These are phyloP conservation scores for Didymella segeticola DNA, from an alignment of 2,329 filamentous ascomycete species.

Conservation along the genomic window DNA sequence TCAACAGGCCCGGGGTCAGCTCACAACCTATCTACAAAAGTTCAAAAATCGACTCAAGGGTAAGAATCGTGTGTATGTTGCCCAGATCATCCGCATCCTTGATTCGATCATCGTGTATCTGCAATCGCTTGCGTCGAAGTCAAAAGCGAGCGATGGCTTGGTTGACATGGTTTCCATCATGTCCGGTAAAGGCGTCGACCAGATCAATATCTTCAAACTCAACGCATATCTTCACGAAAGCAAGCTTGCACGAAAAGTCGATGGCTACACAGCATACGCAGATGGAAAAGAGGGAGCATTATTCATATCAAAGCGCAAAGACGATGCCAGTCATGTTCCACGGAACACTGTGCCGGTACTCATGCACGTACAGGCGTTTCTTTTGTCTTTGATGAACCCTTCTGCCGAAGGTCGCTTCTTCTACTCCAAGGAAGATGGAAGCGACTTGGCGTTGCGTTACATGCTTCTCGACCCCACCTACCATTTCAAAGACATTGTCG, in stretches of 20 bases:
- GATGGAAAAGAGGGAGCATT: conserved; percentile 54
- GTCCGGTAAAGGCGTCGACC: conserved; percentile 84
- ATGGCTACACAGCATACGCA: conserved; percentile 77
- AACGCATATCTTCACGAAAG: conserved; percentile 88
- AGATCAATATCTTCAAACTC: conserved; percentile 92
- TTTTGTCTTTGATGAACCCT: conserved; percentile 85
- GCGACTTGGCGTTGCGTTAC: conserved; percentile 75
- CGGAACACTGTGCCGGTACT: conserved; percentile 59
- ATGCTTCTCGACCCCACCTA: conserved; percentile 89
- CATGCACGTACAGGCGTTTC: conserved; percentile 71
- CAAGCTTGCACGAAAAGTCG: conserved; percentile 91
- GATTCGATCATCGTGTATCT: conserved; percentile 78
- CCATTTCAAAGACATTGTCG: conserved; percentile 87
- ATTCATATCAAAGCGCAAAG: conserved; percentile 16
- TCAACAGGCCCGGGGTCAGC: conserved; percentile 72
- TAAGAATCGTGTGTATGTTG: conserved; percentile 88
- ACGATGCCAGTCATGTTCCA: conserved; percentile 7
- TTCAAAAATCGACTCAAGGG: conserved; percentile 90
- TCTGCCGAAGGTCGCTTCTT: conserved; percentile 71
- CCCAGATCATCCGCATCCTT: conserved; percentile 82
- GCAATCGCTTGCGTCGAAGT: conserved; percentile 54
- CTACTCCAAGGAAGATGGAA: conserved; percentile 55
- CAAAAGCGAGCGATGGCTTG: conserved; percentile 65
- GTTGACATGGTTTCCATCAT: conserved; percentile 76
- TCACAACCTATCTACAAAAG: conserved; percentile 82